Base-by-base conservation (phyloP, 495 filamentous ascomycete genomes). In the Xylaria cubensis region DNA sequence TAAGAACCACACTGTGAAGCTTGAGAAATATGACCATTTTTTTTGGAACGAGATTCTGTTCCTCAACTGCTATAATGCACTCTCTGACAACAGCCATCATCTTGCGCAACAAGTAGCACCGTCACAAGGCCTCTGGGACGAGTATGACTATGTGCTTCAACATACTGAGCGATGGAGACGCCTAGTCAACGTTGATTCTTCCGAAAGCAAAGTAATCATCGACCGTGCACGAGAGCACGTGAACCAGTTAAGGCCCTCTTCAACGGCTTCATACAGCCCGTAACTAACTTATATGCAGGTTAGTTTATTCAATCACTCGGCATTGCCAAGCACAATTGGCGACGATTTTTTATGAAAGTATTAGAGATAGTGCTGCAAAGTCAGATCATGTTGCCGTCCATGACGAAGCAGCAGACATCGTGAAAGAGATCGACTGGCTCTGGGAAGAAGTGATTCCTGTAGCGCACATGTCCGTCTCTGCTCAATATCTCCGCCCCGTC, bases 381-480 rank as follows among this genome's bases (percentile, higher is more conserved):
- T 10, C 61, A 17, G 46, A 39, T 24, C 19, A 39, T 62, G 17
- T 36, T 39, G 62, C 41, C 13, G 64, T 62, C 4, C 53, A 44
- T 24, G 70, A 68, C 29, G 70, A 72, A 44, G 63, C 42, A 53
- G 32, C 41, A 0, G 64, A 50, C 17, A 61, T 72, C 17, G 36
- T 62, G 3, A 67, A 68, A n/a, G 70, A 72, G 26, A 72, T 72
- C 15, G 70, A 72, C 44, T 67, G 53, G 63, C 70, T 72, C 36
- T 72, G 63, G 70, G 70, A 72, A 55, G 70, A 72, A 55, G 70
- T 72, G 2, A 44, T 72, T 44, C 70, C 70, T 41, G 70, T 79
- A 15, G 76, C 77, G 3, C 74, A 79, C 62, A 79, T 79, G 77
- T 73, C 75, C 3, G 77, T 77, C 10, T 72, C 77, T 21, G 77